Evolutionary conservation across 2,329 filamentous ascomycete genomes (phyloP), one percentile per base, ranked within the genome.

Genomic region (Phialophora chinensis): DNA sequence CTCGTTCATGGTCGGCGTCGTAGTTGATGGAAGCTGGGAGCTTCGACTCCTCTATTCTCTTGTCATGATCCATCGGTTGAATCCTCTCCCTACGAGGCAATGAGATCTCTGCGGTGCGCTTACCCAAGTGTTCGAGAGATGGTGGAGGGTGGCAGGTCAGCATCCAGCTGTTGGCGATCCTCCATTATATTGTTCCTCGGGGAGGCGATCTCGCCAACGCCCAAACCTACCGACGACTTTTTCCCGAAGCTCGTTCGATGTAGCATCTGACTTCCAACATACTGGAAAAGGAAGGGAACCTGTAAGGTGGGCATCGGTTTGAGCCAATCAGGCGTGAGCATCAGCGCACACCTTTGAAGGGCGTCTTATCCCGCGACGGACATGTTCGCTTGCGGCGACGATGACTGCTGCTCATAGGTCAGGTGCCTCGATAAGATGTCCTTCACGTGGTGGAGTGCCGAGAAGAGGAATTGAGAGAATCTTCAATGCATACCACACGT

Each of bases 401-500:
- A 17, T 11, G n/a, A 12, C 10, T 61, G 25, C 47, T 11, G 44
- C 29, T 27, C 11, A 61, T 61, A 53, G 58, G 58, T 14, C 33
- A 4, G 23, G 5, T 33, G 10, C 31, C 8, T 35, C 29, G 58
- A 61, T 61, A 53, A 61, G 47, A 60, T 10, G 42, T 47, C 11
- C 8, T 27, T 60, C 57, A 49, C 42, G 42, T 14, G 17, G 42
- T 50, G 14, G 38, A 33, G 12, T 7, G 49, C 23, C 42, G n/a
- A 12, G 25, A 17, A 27, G n/a, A 33, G 25, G 17, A 38, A 29
- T 35, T 35, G 25, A 50, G 20, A 50, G n/a, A 29, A 29, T 60
- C 42, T 31, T 29, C 57, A 49, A 47, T 49, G 57, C 57, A 47
- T 60, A 33, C 47, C 58, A 61, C 58, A 61, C 58, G 58, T 61